Evolutionary conservation across 1,139 yeast genomes (phyloP), one percentile per base, ranked within the genome.

Genomic region (Geotrichum phurueaensis): DNA sequence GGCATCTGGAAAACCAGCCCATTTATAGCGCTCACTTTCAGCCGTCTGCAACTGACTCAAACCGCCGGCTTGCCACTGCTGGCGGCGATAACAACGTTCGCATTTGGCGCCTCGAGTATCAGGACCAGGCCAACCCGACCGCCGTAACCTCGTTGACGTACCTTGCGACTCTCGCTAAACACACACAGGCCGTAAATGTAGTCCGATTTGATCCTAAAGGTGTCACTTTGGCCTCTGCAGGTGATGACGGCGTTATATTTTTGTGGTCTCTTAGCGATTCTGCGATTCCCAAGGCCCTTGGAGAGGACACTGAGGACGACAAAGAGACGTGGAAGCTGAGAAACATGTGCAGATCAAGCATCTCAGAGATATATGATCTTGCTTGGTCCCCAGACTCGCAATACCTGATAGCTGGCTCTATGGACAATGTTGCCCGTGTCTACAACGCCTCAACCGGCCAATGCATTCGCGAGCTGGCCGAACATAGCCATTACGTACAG

Each of bases 81-180:
- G 99, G 99, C 18, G 98, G 98, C 50, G 99, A 94, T 71, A 89
- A 89, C 70, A 89, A 89, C 68, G 86, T 91, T 15, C 79, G 98
- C 59, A 75, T 90, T 45, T 86, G 96, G 77, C 59, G 66, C 57
- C 61, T 72, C 48, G 67, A 71, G 65, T 60, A 63, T 71, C 49
- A 55, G 13, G 61, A 61, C n/a, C 20, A 52, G 22, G 54, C 20
- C 50, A 53, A 62, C 51, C 63, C 60, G 22, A 69, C 70, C 1
- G 57, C 80, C 0, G 81, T 86, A 31, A 85, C 85, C 60, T 89
- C 59, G 12, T 47, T 59, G 12, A 61, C 60, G 84, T 75, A 73
- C 59, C 76, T 91, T 45, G 82, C 95, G 23, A 89, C 97, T 0
- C 78, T 95, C 56, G 74, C 85, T 3, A 91, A 91, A 67, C 99